phyloP scores from a whole-genome alignment of 2,329 filamentous ascomycete genomes.

The Blastomyces parvus region DNA sequence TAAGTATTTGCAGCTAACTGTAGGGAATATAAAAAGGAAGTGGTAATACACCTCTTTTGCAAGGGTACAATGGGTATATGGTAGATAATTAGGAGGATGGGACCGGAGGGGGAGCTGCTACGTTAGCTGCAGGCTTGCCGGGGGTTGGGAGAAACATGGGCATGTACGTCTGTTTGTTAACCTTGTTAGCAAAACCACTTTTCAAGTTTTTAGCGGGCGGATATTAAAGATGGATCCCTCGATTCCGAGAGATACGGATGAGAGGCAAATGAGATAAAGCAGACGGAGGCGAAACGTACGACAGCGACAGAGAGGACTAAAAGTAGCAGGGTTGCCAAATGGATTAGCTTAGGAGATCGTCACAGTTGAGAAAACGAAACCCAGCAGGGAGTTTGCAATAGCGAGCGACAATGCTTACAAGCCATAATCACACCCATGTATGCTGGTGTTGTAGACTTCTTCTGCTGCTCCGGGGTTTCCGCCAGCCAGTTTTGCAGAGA shows the following conservation, averaged over 20 bases:
- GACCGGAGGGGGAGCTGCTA: constrained; percentile 41
- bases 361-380: not conserved
- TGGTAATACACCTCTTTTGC: too few species aligned
- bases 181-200: constrained; percentile 10
- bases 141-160: constrained; percentile 55
- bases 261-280: not conserved
- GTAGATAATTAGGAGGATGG: constrained; percentile 21
- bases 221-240: not conserved
- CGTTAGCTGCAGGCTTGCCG: constrained; percentile 25
- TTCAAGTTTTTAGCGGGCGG: not conserved
- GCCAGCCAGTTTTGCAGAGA: constrained; percentile 41
- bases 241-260: not conserved
- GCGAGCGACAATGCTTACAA: constrained; percentile 42
- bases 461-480: constrained; percentile 43
- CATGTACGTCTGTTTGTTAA: constrained; percentile 47
- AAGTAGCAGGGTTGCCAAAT: constrained; percentile 6
- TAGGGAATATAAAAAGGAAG: not conserved
- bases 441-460: constrained; percentile 57
- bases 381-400: constrained; percentile 7
- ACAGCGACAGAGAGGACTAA: constrained; percentile 52
- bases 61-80: not conserved
- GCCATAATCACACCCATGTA: constrained; percentile 73
- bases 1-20: not conserved
- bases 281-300: constrained; percentile 28
- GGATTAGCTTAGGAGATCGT: constrained; percentile 13